Evolutionary conservation across 148 eudicot species (phyloP).

Genomic region (Cornus florida): DNA sequence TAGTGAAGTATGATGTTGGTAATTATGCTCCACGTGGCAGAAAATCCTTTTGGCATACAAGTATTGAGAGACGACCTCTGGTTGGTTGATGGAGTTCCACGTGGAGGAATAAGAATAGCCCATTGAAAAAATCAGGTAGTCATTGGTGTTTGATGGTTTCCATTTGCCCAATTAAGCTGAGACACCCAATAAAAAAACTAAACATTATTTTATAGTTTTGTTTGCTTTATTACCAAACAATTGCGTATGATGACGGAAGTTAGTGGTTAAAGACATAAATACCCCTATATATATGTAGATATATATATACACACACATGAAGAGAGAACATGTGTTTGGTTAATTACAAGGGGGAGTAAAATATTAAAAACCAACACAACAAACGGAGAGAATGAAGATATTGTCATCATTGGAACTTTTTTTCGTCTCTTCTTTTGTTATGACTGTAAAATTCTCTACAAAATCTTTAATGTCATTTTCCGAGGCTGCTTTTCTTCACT

Average conservation of each 20-base stretch:
- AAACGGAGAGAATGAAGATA: background rate
- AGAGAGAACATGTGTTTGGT: background rate
- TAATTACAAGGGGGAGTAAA: background rate
- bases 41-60: too few species aligned
- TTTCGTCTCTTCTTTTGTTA: constrained; percentile 1
- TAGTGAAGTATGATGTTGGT: too few species aligned
- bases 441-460: background rate
- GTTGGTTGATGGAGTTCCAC: constrained; percentile 15
- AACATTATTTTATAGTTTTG: too few species aligned
- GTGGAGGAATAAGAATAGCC: constrained; percentile 18
- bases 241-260: too few species aligned
- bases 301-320: background rate
- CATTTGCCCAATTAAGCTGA: background rate
- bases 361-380: background rate
- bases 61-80: constrained; percentile 6
- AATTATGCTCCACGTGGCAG: too few species aligned
- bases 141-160: too few species aligned
- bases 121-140: background rate
- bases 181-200: too few species aligned
- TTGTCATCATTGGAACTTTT: background rate
- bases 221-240: too few species aligned
- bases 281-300: background rate
- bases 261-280: background rate
- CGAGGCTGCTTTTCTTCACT: background rate
- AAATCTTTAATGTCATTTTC: background rate